Percentiles rank a stretch among this genome's conserved stretches.
Conservation (phyloP, 345 rosid species). For the Aethionema arabicum region DNA sequence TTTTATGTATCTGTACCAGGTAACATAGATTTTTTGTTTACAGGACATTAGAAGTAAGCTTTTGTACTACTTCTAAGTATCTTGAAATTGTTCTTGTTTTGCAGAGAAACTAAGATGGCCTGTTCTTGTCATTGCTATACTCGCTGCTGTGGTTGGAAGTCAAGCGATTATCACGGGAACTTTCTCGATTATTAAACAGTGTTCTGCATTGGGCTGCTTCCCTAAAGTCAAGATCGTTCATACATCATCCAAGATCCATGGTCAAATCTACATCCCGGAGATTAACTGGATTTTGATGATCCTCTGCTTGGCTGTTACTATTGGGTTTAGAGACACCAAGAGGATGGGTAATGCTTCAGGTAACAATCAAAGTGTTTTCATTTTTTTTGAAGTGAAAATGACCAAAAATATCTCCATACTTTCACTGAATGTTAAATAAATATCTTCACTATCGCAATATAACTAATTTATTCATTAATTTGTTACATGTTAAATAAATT, state of each 20-base stretch:
- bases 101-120: conserved; percentile 82
- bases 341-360: conserved; percentile 93
- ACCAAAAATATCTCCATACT: too few relatives aligned
- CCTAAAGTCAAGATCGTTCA: conserved; percentile 86
- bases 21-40: conserved; percentile 8
- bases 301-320: conserved; percentile 82
- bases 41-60: conserved; percentile 13
- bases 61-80: conserved; percentile 23
- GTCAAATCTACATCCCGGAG: conserved; percentile 95
- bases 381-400: not conserved
- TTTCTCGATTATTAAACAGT: conserved; percentile 87
- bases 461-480: too few relatives aligned
- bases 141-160: conserved; percentile 93
- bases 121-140: conserved; percentile 83
- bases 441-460: too few relatives aligned
- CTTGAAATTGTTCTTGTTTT: conserved; percentile 1
- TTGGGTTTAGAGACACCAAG: conserved; percentile 82
- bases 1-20: conserved; percentile 93
- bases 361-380: conserved; percentile 24
- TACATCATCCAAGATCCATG: conserved; percentile 85
- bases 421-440: too few relatives aligned
- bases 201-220: conserved; percentile 84
- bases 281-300: conserved; percentile 90
- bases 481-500: too few relatives aligned
- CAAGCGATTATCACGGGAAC: conserved; percentile 95